phyloP scores from a whole-genome alignment of 495 filamentous ascomycete species.

The Trypethelium eluteriae region DNA sequence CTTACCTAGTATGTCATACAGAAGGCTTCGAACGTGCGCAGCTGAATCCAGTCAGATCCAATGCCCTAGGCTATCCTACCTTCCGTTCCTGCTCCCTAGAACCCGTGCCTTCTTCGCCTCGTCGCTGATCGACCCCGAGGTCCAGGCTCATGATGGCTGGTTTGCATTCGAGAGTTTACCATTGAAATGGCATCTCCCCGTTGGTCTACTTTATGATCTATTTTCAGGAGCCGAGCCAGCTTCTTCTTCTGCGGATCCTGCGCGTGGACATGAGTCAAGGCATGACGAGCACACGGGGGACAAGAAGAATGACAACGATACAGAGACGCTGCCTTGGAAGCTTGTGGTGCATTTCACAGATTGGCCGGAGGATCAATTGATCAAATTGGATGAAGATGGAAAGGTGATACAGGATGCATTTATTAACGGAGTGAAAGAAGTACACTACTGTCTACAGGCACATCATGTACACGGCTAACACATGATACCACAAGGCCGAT shows the following conservation, averaged over 20 bases:
- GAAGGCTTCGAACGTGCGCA: neutral
- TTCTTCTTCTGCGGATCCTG: slow-evolving; percentile 28
- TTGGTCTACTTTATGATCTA: slow-evolving; percentile 84
- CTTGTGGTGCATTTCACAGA: slow-evolving; percentile 65
- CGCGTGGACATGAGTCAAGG: slow-evolving; percentile 15
- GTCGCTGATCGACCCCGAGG: slow-evolving; percentile 59
- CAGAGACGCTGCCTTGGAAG: slow-evolving; percentile 60
- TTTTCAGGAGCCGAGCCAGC: slow-evolving; percentile 59
- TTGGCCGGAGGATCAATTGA: slow-evolving; percentile 59
- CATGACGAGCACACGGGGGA: slow-evolving; percentile 12
- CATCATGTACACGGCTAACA: slow-evolving; percentile 3
- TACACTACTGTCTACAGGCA: slow-evolving; percentile 24
- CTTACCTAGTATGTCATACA: slow-evolving; percentile 30
- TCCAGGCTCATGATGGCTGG: slow-evolving; percentile 56
- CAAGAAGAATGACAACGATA: slow-evolving; percentile 37
- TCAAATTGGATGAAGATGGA: slow-evolving; percentile 54
- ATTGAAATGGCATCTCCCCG: slow-evolving; percentile 78
- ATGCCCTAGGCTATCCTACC: slow-evolving; percentile 62
- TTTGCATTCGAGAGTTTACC: slow-evolving; percentile 68
- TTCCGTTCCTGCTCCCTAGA: slow-evolving; percentile 68
- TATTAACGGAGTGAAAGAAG: slow-evolving; percentile 89
- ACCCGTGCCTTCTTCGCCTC: slow-evolving; percentile 69
- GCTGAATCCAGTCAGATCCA: slow-evolving; percentile 37
- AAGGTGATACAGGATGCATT: slow-evolving; percentile 71
- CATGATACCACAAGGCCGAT: slow-evolving; percentile 55